Percentiles rank a stretch among this genome's conserved stretches.
Evolutionary conservation across 768 basidiomycete species (phyloP).

Genomic region (Tricholoma furcatifolium): DNA sequence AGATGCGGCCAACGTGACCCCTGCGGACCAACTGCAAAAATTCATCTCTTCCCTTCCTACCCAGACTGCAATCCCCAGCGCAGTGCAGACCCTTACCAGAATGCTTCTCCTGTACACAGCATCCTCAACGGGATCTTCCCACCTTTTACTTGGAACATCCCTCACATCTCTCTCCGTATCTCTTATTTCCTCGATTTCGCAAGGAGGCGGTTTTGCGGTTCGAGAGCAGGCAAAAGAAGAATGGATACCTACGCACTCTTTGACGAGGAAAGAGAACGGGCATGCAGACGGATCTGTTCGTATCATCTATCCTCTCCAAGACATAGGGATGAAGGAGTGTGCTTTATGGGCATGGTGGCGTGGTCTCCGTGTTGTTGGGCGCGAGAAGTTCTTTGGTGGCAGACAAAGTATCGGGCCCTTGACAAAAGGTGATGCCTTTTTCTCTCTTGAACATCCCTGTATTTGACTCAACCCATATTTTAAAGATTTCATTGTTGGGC

Average conservation of each 20-base stretch:
- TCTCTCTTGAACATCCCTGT: neutral
- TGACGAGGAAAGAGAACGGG: conserved; percentile 9
- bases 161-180: conserved; percentile 77
- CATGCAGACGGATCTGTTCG: conserved; percentile 33
- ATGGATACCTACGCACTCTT: conserved; percentile 42
- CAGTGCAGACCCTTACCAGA: conserved; percentile 59
- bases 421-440: conserved; percentile 57
- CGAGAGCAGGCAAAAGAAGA: conserved; percentile 71
- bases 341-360: conserved; percentile 78
- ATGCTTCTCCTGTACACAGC: conserved; percentile 73
- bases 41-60: conserved; percentile 74
- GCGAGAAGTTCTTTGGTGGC: conserved; percentile 41
- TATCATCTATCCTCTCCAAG: conserved; percentile 66
- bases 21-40: conserved; percentile 35
- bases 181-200: conserved; percentile 70
- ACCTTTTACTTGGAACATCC: conserved; percentile 76
- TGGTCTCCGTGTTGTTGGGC: conserved; percentile 49
- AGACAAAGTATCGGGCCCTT: conserved; percentile 61
- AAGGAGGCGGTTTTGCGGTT: conserved; percentile 74
- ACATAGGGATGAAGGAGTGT: conserved; percentile 79
- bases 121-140: conserved; percentile 56
- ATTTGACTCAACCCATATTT: neutral
- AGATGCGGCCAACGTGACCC: conserved; percentile 6
- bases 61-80: conserved; percentile 61
- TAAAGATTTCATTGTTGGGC: conserved; percentile 73